These are phyloP conservation scores for Kodamaea fungicola DNA, from an alignment of 1,139 yeast genomes.

Conservation along the genomic window DNA sequence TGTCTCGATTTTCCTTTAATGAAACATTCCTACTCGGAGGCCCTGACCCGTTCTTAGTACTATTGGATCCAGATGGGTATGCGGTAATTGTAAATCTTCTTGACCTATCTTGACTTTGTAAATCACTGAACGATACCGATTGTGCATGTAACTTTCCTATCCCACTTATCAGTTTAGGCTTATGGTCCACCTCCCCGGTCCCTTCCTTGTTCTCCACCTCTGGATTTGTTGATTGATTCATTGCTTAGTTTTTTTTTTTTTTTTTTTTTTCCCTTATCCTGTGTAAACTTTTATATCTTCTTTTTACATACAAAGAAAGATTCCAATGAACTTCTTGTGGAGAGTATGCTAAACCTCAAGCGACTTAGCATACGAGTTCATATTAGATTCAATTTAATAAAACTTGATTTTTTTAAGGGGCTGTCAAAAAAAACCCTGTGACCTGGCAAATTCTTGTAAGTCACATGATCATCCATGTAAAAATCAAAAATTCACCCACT, in stretches of 20 bases:
- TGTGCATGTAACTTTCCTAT: constrained; percentile 10
- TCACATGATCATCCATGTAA: background rate
- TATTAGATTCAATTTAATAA: background rate
- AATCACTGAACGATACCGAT: constrained; percentile 40
- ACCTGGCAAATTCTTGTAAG: background rate
- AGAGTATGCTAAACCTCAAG: too few species aligned
- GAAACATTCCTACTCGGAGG: constrained; percentile 15
- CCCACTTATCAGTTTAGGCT: background rate
- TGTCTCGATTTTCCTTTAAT: constrained; percentile 5
- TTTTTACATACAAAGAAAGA: too few species aligned
- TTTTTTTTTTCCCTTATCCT: too few species aligned
- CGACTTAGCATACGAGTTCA: too few species aligned
- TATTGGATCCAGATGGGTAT: constrained; percentile 31
- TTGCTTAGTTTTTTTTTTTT: background rate
- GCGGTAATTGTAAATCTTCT: constrained; percentile 46
- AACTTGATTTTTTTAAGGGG: background rate
- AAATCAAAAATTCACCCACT: background rate
- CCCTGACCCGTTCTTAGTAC: constrained; percentile 6
- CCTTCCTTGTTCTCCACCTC: background rate
- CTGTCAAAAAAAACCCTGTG: background rate
- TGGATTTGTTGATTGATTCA: constrained; percentile 2
- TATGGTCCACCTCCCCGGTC: background rate
- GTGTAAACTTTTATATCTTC: too few species aligned
- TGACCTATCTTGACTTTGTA: constrained; percentile 36
- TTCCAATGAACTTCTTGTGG: too few species aligned